Percentiles rank a stretch among this genome's conserved stretches.
These are phyloP conservation scores for Zygotorulaspora chibaensis DNA, from an alignment of 805 yeast species.

Conservation along the genomic window DNA sequence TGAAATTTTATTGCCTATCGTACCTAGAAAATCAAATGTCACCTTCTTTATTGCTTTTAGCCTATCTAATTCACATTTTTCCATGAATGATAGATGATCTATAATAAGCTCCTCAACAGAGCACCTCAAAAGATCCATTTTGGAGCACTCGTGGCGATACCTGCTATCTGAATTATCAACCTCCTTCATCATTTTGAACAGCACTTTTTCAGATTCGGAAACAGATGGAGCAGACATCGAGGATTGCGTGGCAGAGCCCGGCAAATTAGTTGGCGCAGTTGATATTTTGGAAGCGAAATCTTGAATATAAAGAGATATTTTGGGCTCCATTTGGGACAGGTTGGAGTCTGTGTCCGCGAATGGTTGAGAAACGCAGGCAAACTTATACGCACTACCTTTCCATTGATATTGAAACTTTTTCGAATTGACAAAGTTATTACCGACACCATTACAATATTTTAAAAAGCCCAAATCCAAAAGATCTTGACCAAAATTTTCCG, in stretches of 20 bases:
- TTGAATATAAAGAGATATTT: conserved; percentile 14
- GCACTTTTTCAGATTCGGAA: conserved; percentile 40
- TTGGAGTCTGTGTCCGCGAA: conserved; percentile 12
- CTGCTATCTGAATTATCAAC: conserved; percentile 53
- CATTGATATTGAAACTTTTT: conserved; percentile 76
- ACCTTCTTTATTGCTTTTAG: conserved; percentile 72
- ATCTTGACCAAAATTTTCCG: conserved; percentile 73
- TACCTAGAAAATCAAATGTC: conserved; percentile 64
- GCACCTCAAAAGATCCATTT: conserved; percentile 64
- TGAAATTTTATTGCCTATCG: conserved; percentile 57
- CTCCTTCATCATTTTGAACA: conserved; percentile 51
- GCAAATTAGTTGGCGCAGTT: conserved; percentile 2
- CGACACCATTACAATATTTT: conserved; percentile 51
- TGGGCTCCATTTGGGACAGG: conserved; percentile 12
- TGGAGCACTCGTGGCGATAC: conserved; percentile 51
- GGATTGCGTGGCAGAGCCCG: conserved; percentile 2
- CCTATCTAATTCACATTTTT: conserved; percentile 76
- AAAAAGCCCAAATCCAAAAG: conserved; percentile 57
- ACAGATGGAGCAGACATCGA: conserved; percentile 19
- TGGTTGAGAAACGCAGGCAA: conserved; percentile 39
- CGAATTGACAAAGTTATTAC: conserved; percentile 70
- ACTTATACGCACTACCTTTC: conserved; percentile 63
- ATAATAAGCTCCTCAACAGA: conserved; percentile 67
- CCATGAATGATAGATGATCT: conserved; percentile 73
- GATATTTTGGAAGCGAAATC: conserved; percentile 16